Base-by-base conservation (phyloP, 1,284 basidiomycete species). In the Cerioporus squamosus region DNA sequence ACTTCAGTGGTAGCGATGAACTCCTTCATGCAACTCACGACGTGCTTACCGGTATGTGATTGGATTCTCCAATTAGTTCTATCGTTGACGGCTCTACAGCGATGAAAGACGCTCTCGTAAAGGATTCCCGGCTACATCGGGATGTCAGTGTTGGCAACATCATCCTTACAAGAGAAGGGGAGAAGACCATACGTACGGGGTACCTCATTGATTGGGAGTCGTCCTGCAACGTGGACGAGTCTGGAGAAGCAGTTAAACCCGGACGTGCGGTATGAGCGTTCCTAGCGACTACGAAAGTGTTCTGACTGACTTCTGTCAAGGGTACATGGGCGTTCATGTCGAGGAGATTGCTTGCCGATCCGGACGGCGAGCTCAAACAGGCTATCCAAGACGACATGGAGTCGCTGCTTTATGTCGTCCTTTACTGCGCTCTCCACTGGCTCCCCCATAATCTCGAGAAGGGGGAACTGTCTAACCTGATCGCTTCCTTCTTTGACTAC, bases 241-340 rank as follows among this genome's bases (percentile, higher is more conserved):
- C 29, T 1, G 60, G 55, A 3, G 14, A 44, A 12, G 42, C 52
- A 7, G 2, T 43, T 2, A 40, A 55, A 6, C 17, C 14, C 4
- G 40, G 44, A 1, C 39, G 43, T 20, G 48, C 15, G 26, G 52
- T 53, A 23, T 22, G 26, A n/a, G 10, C 9, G 14, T 17, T 26
- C 8, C 8, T 8, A 26, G 26, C 26, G 26, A 26, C 8, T 26
- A 26, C 26, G 26, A 26, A 4, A 8, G 26, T 8, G 3, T 26
- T n/a, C 14, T 29, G 5, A 3, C 29, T 31, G 26, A 5, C 10
- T 5, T 5, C 39, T n/a, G 18, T 8, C 9, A 12, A 57, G 60
- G 60, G 55, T 4, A 61, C 60, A 2, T 61, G 56, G 55, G 38
- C 33, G n/a, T 61, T 55, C 43, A 49, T 55, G 42, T 61, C 60